These are phyloP conservation scores for Termitomyces sp. DNA, from an alignment of 1,284 basidiomycete genomes.

Conservation along the genomic window DNA sequence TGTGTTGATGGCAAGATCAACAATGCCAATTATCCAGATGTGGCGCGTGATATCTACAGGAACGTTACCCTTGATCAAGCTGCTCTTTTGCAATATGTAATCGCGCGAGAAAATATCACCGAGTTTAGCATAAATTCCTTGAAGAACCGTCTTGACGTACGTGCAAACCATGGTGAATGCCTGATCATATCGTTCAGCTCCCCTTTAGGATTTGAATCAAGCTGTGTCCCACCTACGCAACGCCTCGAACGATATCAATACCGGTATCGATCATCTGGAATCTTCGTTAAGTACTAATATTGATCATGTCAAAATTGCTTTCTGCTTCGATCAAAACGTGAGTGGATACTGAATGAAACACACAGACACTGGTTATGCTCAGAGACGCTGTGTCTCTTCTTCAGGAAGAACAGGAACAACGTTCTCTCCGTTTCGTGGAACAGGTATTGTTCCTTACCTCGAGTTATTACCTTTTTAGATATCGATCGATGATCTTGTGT, in stretches of 20 bases:
- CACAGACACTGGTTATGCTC: slow-evolving; percentile 10
- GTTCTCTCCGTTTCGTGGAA: slow-evolving; percentile 1
- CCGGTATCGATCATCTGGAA: slow-evolving; percentile 3
- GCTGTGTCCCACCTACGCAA: slow-evolving; percentile 14
- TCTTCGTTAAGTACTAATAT: slow-evolving; percentile 6
- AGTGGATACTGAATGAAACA: background rate
- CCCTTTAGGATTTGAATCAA: slow-evolving; percentile 21
- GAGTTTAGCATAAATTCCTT: slow-evolving; percentile 18
- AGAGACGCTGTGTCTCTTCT: background rate
- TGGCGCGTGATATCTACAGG: slow-evolving; percentile 60
- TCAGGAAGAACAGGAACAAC: slow-evolving; percentile 5
- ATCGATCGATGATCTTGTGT: background rate
- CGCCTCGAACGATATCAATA: slow-evolving; percentile 6
- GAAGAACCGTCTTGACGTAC: slow-evolving; percentile 21
- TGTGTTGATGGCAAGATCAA: background rate
- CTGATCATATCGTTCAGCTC: background rate
- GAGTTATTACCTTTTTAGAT: background rate
- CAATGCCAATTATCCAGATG: slow-evolving; percentile 36
- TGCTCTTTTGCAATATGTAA: slow-evolving; percentile 43
- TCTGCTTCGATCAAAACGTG: background rate
- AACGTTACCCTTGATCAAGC: slow-evolving; percentile 61
- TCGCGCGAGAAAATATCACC: slow-evolving; percentile 37
- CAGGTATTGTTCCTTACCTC: slow-evolving; percentile 3
- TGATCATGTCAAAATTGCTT: slow-evolving; percentile 9
- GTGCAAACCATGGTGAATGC: background rate